Evolutionary conservation across 2,329 filamentous ascomycete species (phyloP), one percentile per base, ranked within the genome.

Genomic region (Elsinoe fawcettii): DNA sequence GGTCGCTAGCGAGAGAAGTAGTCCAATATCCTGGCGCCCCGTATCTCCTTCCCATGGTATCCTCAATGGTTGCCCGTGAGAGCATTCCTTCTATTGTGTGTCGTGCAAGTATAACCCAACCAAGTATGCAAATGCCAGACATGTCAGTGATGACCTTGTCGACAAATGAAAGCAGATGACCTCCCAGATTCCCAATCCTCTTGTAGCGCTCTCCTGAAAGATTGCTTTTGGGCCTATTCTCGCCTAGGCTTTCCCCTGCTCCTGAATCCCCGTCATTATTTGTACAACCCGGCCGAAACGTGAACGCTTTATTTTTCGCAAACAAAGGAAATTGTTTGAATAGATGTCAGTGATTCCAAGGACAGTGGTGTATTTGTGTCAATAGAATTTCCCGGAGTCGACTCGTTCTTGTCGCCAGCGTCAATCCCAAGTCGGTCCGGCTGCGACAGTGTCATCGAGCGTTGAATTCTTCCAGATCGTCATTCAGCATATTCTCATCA

Each of bases 401-500:
- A 53, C 16, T 39, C 30, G 14, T 39, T 53, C 49, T 22, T 53
- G 49, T 53, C 49, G 49, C 49, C 49, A 34, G 49, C 49, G 49
- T 30, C 49, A 53, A 30, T 53, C 49, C 34, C 30, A 37, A 25
- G 32, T 53, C 34, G 30, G 25, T 18, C 32, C 16, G 49, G 32
- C 9, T 51, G 47, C 47, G 22, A n/a, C 36, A 36, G 47, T 51
- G 47, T 34, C 49, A n/a, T 53, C 18, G 25, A 53, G 25, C 18
- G 11, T 53, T 53, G 20, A 16, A 23, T n/a, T 39, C 23, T 18
- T 30, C 22, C 34, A 23, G 49, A 22, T 30, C 32, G 18, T 56
- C 41, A 49, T 56, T 56, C 41, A 49, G 27, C 54, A 49, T 56
- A 27, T 37, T 39, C 37, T 43, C 54, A n/a, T 49, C 54, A 56